These are phyloP conservation scores for Russula earlei DNA, from an alignment of 768 basidiomycete species.

Conservation along the genomic window DNA sequence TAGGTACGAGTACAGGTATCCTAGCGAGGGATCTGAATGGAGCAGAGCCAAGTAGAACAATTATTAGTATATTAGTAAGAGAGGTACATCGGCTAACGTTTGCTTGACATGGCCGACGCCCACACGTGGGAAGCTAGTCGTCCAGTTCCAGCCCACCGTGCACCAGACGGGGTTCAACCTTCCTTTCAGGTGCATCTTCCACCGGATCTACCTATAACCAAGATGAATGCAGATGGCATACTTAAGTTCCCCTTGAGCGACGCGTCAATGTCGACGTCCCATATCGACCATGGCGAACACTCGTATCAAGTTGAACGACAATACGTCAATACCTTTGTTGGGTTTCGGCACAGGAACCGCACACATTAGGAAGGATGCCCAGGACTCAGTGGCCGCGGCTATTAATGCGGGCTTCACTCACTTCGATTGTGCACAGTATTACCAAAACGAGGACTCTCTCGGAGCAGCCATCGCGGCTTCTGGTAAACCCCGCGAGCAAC, in stretches of 20 bases:
- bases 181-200: no score
- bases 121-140: no score
- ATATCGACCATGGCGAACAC: slow-evolving; percentile 17
- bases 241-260: neutral
- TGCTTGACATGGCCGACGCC: no score
- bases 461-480: slow-evolving; percentile 28
- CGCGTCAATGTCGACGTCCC: neutral
- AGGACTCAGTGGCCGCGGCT: slow-evolving; percentile 24
- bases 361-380: slow-evolving; percentile 25
- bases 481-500: slow-evolving; percentile 29
- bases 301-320: slow-evolving; percentile 30
- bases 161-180: no score
- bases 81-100: no score
- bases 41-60: no score
- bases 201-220: no score
- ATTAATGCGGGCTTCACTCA: slow-evolving; percentile 31
- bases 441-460: slow-evolving; percentile 31
- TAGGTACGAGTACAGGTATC: no score
- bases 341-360: slow-evolving; percentile 34
- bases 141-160: no score
- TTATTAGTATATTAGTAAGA: no score
- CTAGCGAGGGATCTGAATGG: no score
- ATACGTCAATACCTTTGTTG: slow-evolving; percentile 30
- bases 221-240: no score
- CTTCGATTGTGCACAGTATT: slow-evolving; percentile 33